A percentile compares a stretch with the other conserved stretches of the same genome.
phyloP scores from a whole-genome alignment of 495 filamentous ascomycete genomes.

The Trichocladium uniseriatum region DNA sequence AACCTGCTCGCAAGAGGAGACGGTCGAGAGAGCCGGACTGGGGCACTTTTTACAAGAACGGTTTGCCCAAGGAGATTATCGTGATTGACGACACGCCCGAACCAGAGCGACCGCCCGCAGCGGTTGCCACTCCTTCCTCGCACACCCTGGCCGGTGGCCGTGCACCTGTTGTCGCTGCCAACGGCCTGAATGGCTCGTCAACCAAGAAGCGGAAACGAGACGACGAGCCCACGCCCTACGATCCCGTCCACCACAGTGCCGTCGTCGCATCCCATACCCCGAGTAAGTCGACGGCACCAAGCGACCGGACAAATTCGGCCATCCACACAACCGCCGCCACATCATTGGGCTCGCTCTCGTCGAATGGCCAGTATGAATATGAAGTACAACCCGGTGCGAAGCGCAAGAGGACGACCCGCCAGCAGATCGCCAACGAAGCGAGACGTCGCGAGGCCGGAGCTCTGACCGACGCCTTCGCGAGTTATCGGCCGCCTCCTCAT shows the following conservation, averaged over 20 bases:
- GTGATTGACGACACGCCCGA: slow-evolving; percentile 89
- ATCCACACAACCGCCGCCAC: slow-evolving; percentile 84
- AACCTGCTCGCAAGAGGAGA: slow-evolving; percentile 41
- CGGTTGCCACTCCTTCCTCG: slow-evolving; percentile 14
- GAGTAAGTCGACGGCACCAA: slow-evolving; percentile 61
- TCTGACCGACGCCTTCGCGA: slow-evolving; percentile 60
- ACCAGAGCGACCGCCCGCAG: slow-evolving; percentile 36
- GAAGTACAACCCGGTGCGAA: slow-evolving; percentile 60
- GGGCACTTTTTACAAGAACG: slow-evolving; percentile 86
- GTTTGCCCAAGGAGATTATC: slow-evolving; percentile 85
- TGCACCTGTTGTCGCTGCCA: slow-evolving; percentile 4
- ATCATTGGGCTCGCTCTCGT: slow-evolving; percentile 62
- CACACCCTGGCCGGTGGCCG: slow-evolving; percentile 25
- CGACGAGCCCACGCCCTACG: slow-evolving; percentile 34
- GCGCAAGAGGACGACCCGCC: slow-evolving; percentile 72
- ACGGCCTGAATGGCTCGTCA: slow-evolving; percentile 16
- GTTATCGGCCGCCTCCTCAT: slow-evolving; percentile 75
- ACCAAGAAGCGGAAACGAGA: slow-evolving; percentile 45
- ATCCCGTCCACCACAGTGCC: slow-evolving; percentile 32
- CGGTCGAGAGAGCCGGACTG: slow-evolving; percentile 68
- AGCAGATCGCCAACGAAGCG: slow-evolving; percentile 69
- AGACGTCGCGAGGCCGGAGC: slow-evolving; percentile 61
- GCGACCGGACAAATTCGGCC: slow-evolving; percentile 76
- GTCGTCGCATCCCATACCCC: slow-evolving; percentile 62
- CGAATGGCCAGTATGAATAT: slow-evolving; percentile 54